Evolutionary conservation across 2,329 filamentous ascomycete species (phyloP).

Genomic region (Colletotrichum kahawae): DNA sequence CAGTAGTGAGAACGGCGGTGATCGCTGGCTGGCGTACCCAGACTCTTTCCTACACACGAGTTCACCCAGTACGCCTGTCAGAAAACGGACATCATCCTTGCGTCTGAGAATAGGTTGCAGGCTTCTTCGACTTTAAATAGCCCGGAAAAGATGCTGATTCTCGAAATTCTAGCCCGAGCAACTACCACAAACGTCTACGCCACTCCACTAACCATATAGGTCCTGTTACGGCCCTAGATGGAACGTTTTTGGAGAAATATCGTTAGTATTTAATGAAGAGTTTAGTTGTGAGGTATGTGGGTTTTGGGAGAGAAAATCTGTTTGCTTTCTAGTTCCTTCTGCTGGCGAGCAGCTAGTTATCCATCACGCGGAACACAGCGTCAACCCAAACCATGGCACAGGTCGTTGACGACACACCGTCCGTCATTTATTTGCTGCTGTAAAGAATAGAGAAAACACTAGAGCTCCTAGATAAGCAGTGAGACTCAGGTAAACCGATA

Average conservation of each 20-base stretch:
- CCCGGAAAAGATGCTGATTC: too few species aligned
- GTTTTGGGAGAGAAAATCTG: not conserved
- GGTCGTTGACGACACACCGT: accelerated
- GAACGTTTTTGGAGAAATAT: too few species aligned
- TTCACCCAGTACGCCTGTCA: not conserved
- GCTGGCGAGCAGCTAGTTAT: not conserved
- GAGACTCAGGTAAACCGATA: too few species aligned
- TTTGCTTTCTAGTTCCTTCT: too few species aligned
- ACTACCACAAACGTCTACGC: too few species aligned
- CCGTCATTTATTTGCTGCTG: not conserved
- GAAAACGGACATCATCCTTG: too few species aligned
- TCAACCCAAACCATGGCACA: not conserved
- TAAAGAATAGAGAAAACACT: not conserved
- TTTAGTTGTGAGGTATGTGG: accelerated
- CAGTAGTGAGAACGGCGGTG: not conserved
- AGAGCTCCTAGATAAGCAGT: too few species aligned
- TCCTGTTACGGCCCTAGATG: too few species aligned
- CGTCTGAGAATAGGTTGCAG: too few species aligned
- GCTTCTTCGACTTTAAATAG: too few species aligned
- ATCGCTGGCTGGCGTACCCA: not conserved
- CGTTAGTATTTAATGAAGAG: not conserved
- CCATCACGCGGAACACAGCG: not conserved
- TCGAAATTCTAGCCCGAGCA: too few species aligned
- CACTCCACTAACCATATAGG: too few species aligned
- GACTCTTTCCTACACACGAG: not conserved